Percentiles rank a stretch among this genome's conserved stretches.
Conservation (phyloP, 371 early-diverging fungal genomes). For the Mucor lusitanicus region DNA sequence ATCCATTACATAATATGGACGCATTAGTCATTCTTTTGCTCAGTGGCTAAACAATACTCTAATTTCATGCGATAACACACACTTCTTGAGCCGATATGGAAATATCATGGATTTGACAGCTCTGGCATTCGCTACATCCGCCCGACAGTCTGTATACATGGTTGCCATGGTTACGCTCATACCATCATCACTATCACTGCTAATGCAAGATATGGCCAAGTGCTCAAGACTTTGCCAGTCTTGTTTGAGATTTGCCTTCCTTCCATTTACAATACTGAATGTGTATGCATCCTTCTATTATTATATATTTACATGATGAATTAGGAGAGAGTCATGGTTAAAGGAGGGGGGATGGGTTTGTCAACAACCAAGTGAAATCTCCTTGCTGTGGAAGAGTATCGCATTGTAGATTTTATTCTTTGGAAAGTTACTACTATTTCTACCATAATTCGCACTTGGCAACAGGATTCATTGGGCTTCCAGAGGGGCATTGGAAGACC, state of each 20-base stretch:
- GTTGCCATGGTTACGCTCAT: neutral
- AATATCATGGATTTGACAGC: too few relatives aligned
- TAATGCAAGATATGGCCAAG: neutral
- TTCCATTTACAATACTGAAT: neutral
- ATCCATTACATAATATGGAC: neutral
- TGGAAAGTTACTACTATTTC: neutral
- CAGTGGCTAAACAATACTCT: too few relatives aligned
- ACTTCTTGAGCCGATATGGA: too few relatives aligned
- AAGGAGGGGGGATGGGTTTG: neutral
- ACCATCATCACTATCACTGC: neutral
- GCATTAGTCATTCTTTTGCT: too few relatives aligned
- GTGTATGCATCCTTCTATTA: slow-evolving; percentile 2
- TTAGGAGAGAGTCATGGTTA: neutral
- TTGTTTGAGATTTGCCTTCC: neutral
- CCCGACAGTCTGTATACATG: too few relatives aligned
- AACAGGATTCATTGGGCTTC: slow-evolving; percentile 56
- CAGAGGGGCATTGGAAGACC: slow-evolving; percentile 61
- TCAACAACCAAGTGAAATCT: neutral
- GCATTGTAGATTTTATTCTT: neutral
- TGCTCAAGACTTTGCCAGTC: neutral
- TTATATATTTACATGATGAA: neutral
- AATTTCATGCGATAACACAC: too few relatives aligned
- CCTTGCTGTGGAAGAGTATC: neutral
- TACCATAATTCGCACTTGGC: slow-evolving; percentile 58
- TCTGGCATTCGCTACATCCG: too few relatives aligned